Percentiles rank a stretch among this genome's conserved stretches.
These are phyloP conservation scores for Sarcomyxa edulis DNA, from an alignment of 768 basidiomycete genomes.

Conservation along the genomic window DNA sequence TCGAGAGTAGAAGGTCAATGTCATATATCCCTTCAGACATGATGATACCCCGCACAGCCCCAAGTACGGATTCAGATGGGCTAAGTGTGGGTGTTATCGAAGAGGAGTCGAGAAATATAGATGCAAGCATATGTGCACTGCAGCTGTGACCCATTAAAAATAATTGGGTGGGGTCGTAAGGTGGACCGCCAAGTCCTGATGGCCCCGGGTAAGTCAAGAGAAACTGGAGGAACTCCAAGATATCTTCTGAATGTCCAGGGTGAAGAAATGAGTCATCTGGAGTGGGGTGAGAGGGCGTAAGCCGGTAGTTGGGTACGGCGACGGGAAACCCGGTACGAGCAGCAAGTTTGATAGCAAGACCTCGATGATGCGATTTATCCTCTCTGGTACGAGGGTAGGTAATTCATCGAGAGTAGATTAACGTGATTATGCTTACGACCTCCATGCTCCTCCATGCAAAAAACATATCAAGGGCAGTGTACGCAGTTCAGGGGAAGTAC, in stretches of 20 bases:
- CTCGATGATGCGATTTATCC: conserved; percentile 59
- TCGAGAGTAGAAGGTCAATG: conserved; percentile 54
- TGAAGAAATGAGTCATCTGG: conserved; percentile 43
- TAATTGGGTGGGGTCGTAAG: conserved; percentile 36
- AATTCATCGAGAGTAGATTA: conserved; percentile 6
- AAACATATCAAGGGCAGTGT: conserved; percentile 54
- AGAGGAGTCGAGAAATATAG: conserved; percentile 58
- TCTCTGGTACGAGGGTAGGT: conserved; percentile 37
- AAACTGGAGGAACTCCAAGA: conserved; percentile 57
- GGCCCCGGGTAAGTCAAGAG: conserved; percentile 43
- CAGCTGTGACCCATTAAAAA: conserved; percentile 78
- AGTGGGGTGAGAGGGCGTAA: conserved; percentile 44
- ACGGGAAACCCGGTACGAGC: conserved; percentile 48
- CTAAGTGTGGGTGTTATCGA: conserved; percentile 33
- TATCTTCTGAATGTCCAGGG: conserved; percentile 67
- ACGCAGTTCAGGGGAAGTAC: neutral
- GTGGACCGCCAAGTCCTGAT: conserved; percentile 10
- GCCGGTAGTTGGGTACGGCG: conserved; percentile 73
- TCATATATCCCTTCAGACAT: conserved; percentile 80
- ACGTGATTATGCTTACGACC: conserved; percentile 43
- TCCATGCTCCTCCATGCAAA: conserved; percentile 84
- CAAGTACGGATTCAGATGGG: conserved; percentile 37
- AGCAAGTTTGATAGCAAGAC: conserved; percentile 50
- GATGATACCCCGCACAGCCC: conserved; percentile 47
- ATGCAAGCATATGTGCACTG: conserved; percentile 73